Evolutionary conservation across 306 rosid genomes (phyloP), one percentile per base, ranked within the genome.

Genomic region (Fragaria ananassa): DNA sequence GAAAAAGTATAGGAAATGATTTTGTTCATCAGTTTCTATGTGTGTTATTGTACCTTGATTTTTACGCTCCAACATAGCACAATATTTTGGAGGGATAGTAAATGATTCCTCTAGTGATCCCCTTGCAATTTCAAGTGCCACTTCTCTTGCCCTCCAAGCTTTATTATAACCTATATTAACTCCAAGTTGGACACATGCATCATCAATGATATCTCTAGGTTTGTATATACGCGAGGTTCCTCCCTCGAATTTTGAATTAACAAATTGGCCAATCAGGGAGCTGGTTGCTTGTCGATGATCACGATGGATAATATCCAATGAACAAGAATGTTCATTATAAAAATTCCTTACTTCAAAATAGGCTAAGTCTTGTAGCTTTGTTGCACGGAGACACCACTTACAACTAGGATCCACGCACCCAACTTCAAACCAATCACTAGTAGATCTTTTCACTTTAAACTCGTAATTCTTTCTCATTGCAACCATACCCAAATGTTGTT

Each of bases 221-320:
- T 2, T 49, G 54, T 49, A 49, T 49, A 49, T 4, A 49, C 54
- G n/a, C 50, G 23, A 72, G 46, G 21, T 79, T 68, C 63, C 46
- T 61, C 74, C 68, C 57, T 68, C 75, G 7, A 34, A 72, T 66
- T 77, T 77, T 44, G 85, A 66, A 66, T 72, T 82, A 6, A 72
- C 29, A 47, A 54, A 51, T 27, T 82, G 82, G 19, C 79, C 81
- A 58, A 77, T 75, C 4, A 82, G 12, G 13, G 54, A 49, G n/a
- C 8, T 15, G 8, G n/a, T 15, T 14, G 19, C 54, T 49, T 49
- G 54, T 15, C 72, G 25, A 78, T 77, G 82, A 70, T 54, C 70
- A 13, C 65, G 65, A 64, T 65, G 66, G 1, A 50, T 45, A 49
- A 46, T 57, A 17, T 68, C 81, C 2, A 65, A 15, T 29, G 72